Evolutionary conservation across 148 eudicot genomes (phyloP).

Genomic region (Persicaria tinctoria): DNA sequence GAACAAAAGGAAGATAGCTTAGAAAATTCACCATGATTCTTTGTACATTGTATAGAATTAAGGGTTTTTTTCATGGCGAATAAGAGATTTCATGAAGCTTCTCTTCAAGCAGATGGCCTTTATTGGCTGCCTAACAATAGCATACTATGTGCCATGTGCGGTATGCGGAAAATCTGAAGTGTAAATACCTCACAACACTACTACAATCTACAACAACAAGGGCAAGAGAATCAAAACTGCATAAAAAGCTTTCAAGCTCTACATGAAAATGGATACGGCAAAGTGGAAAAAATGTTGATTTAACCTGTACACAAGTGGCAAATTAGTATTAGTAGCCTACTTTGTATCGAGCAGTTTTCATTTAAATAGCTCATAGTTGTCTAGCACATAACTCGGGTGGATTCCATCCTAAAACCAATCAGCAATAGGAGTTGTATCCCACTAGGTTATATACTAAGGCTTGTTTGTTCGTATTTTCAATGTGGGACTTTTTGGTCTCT

Average conservation of each 20-base stretch:
- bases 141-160: constrained; percentile 26
- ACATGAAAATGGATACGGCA: too few species aligned
- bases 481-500: too few species aligned
- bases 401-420: too few species aligned
- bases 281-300: too few species aligned
- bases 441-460: too few species aligned
- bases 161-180: constrained; percentile 31
- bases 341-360: too few species aligned
- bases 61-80: constrained; percentile 57
- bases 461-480: too few species aligned
- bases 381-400: too few species aligned
- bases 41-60: constrained; percentile 62
- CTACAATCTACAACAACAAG: constrained; percentile 22
- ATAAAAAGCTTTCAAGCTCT: not conserved
- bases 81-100: constrained; percentile 35
- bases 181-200: constrained; percentile 45
- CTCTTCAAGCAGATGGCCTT: constrained; percentile 10
- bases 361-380: too few species aligned
- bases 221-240: not conserved
- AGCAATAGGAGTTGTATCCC: too few species aligned
- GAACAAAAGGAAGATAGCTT: not conserved
- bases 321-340: too few species aligned
- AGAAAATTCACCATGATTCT: constrained; percentile 38
- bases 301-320: too few species aligned
- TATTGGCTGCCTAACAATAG: constrained; percentile 31